Base-by-base conservation (phyloP, 1,139 yeast species). In the Saccharomyces hybrid region DNA sequence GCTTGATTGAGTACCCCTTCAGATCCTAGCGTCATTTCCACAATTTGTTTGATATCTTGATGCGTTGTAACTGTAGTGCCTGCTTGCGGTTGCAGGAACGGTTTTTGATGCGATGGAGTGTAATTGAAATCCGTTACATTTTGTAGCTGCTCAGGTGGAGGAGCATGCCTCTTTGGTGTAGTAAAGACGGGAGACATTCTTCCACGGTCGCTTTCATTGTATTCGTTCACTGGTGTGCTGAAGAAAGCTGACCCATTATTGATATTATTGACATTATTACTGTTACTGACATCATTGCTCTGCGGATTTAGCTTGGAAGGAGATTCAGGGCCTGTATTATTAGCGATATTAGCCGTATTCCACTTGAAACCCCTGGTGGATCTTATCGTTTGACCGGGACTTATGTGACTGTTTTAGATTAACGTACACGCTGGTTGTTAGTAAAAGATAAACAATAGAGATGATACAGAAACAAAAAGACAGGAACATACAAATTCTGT, bases 341-440 rank as follows among this genome's bases (percentile, higher is more conserved):
- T 34, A 13, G 53, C 30, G 9, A 16, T 16, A 32, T 27, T 49
- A 9, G 61, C 64, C 2, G 67, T 66, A 38, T 70, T 70, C 72
- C 72, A 70, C 55, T 68, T 69, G 57, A 70, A 70, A 3, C 73
- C 73, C 59, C 73, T 62, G 5, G 71, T 67, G 26, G 73, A 67
- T 47, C 70, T 63, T 14, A 70, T 69, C 13, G 73, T 70, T 53
- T 70, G 70, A 9, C 70, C 70, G 32, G 71, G 70, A 57, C 68
- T 67, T 50, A 68, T 51, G 57, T 67, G 71, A 53, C 65, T 63
- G 50, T 30, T 53, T 26, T 54, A 32, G 23, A 41, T 30, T 54
- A 44, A 20, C 32, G 48, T 9, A 20, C 16, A 32, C 42, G n/a
- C 13, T 32, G 52, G 47, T 26, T 20, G 30, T 16, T 28, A 26